These are phyloP conservation scores for Musa troglodytarum DNA, from an alignment of 176 grass and related monocot species.

Conservation along the genomic window DNA sequence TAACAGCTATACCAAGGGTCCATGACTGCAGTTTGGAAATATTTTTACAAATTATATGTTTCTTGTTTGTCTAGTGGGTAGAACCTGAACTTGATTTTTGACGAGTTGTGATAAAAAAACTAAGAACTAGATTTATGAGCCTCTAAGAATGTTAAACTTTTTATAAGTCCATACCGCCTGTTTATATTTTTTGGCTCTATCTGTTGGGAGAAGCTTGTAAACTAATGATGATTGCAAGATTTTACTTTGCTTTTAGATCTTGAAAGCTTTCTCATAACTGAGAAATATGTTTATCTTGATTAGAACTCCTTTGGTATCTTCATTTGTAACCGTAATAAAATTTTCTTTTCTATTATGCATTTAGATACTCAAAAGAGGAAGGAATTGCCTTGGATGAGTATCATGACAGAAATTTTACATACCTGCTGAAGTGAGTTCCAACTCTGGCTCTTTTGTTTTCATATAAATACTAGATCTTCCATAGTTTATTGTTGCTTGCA, in stretches of 20 bases:
- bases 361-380: conserved; percentile 92
- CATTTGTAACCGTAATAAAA: background rate
- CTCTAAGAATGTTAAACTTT: too few relatives aligned
- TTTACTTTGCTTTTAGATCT: too few relatives aligned
- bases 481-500: background rate
- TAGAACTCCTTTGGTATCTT: background rate
- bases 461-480: background rate
- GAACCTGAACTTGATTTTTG: too few relatives aligned
- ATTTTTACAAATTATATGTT: too few relatives aligned
- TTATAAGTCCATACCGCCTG: too few relatives aligned
- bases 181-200: too few relatives aligned
- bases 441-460: background rate
- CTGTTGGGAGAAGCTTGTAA: background rate
- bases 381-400: conserved; percentile 28
- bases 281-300: background rate
- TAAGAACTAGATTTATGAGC: too few relatives aligned
- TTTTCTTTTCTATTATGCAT: background rate
- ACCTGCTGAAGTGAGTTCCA: conserved; percentile 71
- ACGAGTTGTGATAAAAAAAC: too few relatives aligned
- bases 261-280: too few relatives aligned
- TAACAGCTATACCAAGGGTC: too few relatives aligned
- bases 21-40: too few relatives aligned
- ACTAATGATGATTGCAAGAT: background rate
- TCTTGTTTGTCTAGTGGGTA: too few relatives aligned
- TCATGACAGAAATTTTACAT: conserved; percentile 60